These are phyloP conservation scores for Candida mesenterica DNA, from an alignment of 1,139 yeast species.

Conservation along the genomic window DNA sequence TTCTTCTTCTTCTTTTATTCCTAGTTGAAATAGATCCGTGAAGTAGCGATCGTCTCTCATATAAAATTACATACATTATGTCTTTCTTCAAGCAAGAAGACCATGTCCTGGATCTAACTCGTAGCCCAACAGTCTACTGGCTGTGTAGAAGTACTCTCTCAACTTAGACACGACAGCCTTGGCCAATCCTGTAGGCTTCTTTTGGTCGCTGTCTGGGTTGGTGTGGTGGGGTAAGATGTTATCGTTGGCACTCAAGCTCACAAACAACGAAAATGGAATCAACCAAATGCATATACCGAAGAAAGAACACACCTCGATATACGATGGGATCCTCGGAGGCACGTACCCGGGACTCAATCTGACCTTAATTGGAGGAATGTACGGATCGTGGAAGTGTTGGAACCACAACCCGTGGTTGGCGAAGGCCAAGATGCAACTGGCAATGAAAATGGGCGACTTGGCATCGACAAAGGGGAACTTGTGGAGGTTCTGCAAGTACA, in stretches of 20 bases:
- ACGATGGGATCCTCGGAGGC: conserved; percentile 74
- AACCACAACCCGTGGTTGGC: conserved; percentile 90
- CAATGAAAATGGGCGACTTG: conserved; percentile 66
- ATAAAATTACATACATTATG: background rate
- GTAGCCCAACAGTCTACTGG: conserved; percentile 56
- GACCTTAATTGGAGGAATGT: conserved; percentile 55
- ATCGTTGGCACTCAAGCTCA: conserved; percentile 90
- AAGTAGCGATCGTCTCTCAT: background rate
- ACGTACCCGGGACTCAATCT: conserved; percentile 56
- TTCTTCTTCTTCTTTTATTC: background rate
- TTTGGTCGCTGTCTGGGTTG: conserved; percentile 24
- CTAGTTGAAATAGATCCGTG: background rate
- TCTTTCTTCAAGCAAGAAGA: conserved; percentile 32
- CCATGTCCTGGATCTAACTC: conserved; percentile 63
- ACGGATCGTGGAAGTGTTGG: conserved; percentile 72
- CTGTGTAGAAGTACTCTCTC: conserved; percentile 49
- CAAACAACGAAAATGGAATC: conserved; percentile 88
- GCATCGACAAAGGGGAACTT: conserved; percentile 83
- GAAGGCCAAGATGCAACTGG: conserved; percentile 71
- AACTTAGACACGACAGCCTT: conserved; percentile 59
- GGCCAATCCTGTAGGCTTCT: conserved; percentile 51
- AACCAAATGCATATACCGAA: conserved; percentile 94
- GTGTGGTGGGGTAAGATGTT: conserved; percentile 71
- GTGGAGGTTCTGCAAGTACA: conserved; percentile 73
- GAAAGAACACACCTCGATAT: conserved; percentile 88